Base-by-base conservation (phyloP, 2,329 filamentous ascomycete species). In the Alternaria infectoria region DNA sequence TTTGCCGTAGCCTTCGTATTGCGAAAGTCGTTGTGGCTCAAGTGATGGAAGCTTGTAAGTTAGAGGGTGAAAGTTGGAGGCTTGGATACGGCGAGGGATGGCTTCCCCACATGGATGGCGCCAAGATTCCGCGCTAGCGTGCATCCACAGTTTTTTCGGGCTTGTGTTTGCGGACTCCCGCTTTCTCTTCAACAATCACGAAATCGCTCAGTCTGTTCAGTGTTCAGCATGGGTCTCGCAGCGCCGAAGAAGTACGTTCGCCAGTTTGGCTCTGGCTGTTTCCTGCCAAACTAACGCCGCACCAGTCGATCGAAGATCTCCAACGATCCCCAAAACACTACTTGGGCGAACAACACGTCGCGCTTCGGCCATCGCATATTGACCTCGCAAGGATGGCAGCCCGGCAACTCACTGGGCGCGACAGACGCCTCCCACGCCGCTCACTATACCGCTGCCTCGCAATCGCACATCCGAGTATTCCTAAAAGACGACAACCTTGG, bases 311-410 rank as follows among this genome's bases (percentile, higher is more conserved):
- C 85, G 51, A 97, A 95, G 82, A 89, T 98, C 76, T 91, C 91
- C 69, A 87, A 91, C 78, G 96, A 99, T 81, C 96, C 96, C 8
- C 97, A 98, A 83, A 99, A 98, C 81, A 97, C 93, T 51, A 89
- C 88, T 86, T 99, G 96, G 96, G 90, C 91, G 60, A 90, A 90
- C 74, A 91, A 94, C 77, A 92, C 91, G 68, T 87, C 87, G 60
- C 90, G 89, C 57, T 98, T 96, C 79, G 96, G 96, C 71, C 94
- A 97, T 79, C 92, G 90, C 76, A 95, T 98, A 70, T 89, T 99
- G 75, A 88, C 90, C 54, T 86, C 91, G 15, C 93, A 97, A 75
- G 96, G 96, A 68, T 99, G 96, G 96, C 87, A 90, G 65, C 93
- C 94, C 0, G 96, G 96, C 36, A 86, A 91, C 69, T 92, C 88